Percentiles rank a stretch among this genome's conserved stretches.
phyloP scores from a whole-genome alignment of 1,284 basidiomycete genomes.

The Irpex rosettiformis region DNA sequence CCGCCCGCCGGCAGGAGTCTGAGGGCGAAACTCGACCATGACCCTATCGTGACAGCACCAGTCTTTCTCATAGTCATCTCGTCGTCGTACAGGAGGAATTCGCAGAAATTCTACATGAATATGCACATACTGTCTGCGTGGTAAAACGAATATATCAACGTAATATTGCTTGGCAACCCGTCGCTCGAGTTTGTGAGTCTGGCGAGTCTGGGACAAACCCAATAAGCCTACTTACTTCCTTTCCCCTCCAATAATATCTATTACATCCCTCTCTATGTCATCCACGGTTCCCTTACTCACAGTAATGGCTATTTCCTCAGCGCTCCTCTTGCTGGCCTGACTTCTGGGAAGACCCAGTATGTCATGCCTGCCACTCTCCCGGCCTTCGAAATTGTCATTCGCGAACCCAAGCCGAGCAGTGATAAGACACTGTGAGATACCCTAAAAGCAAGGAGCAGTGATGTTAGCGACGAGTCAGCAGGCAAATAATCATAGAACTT shows the following conservation, averaged over 20 bases:
- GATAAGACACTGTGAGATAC: constrained; percentile 17
- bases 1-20: not conserved
- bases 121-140: too few species aligned
- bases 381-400: not conserved
- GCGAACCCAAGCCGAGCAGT: constrained; percentile 16
- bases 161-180: too few species aligned
- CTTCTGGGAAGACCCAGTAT: not conserved
- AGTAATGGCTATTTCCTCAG: not conserved
- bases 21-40: not conserved
- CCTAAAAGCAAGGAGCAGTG: constrained; percentile 2
- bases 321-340: not conserved
- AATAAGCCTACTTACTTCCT: not conserved
- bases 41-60: not conserved
- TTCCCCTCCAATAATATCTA: not conserved
- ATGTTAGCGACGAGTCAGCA: not conserved
- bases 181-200: too few species aligned
- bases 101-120: too few species aligned
- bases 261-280: not conserved
- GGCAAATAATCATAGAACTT: not conserved
- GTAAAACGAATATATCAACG: too few species aligned
- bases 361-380: not conserved
- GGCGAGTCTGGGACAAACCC: too few species aligned
- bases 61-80: not conserved
- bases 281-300: not conserved
- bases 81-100: too few species aligned